Evolutionary conservation across 2,329 filamentous ascomycete genomes (phyloP).

Genomic region (Rhynchosporium agropyri): DNA sequence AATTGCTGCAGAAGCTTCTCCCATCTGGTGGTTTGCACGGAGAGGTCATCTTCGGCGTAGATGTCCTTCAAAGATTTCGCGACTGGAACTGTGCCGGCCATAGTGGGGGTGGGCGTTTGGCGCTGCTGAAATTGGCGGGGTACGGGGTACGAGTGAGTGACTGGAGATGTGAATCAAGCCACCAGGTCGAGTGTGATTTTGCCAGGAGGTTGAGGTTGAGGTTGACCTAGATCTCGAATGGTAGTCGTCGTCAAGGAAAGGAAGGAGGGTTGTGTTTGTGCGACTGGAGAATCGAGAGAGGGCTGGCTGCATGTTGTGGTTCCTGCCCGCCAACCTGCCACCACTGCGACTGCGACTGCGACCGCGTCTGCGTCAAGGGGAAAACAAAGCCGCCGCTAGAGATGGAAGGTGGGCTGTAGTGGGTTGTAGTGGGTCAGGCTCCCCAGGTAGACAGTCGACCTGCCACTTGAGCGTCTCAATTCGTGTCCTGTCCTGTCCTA

Average conservation of each 20-base stretch:
- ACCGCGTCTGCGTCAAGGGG: neutral
- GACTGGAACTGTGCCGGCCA: constrained; percentile 69
- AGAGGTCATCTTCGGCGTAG: constrained; percentile 74
- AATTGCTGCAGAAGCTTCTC: constrained; percentile 72
- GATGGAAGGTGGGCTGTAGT: constrained; percentile 2
- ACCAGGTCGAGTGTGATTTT: no score
- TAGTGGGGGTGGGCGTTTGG: constrained; percentile 36
- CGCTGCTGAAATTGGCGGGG: neutral
- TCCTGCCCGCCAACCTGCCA: no score
- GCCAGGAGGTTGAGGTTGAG: neutral
- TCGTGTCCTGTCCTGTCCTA: no score
- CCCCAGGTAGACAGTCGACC: neutral
- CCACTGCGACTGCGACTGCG: no score
- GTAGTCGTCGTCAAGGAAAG: neutral
- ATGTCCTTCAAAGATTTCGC: constrained; percentile 77
- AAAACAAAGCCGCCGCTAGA: constrained; percentile 10
- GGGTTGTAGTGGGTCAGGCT: neutral
- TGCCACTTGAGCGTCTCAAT: no score
- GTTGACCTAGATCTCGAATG: neutral
- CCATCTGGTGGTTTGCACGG: constrained; percentile 74
- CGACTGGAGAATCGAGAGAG: neutral
- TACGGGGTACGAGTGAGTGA: neutral
- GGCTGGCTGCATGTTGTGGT: neutral
- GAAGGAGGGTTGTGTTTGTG: neutral
- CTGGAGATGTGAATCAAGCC: no score